These are phyloP conservation scores for Rhizophagus sp. DNA, from an alignment of 192 early-diverging fungal species.

Conservation along the genomic window DNA sequence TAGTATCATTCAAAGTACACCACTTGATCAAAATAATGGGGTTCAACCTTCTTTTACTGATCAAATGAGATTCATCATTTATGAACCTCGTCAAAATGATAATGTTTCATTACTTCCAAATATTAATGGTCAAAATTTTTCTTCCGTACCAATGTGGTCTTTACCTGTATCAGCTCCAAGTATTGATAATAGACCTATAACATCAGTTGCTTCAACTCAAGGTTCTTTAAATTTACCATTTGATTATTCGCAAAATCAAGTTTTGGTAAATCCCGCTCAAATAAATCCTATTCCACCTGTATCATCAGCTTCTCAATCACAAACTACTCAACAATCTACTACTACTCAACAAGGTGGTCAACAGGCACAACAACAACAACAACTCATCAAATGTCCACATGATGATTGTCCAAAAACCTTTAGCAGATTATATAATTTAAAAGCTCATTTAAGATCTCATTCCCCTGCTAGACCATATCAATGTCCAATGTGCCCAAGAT, in stretches of 20 bases:
- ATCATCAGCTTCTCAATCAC: not conserved
- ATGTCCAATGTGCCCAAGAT: constrained; percentile 61
- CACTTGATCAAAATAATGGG: not conserved
- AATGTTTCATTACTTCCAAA: not conserved
- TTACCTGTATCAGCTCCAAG: not conserved
- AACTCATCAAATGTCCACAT: constrained; percentile 53
- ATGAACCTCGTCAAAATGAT: constrained; percentile 29
- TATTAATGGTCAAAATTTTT: constrained; percentile 4
- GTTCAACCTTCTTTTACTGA: constrained; percentile 7
- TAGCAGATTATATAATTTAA: constrained; percentile 64
- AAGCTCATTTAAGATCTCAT: constrained; percentile 64
- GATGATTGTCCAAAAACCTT: constrained; percentile 65
- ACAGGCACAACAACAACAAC: constrained; percentile 20
- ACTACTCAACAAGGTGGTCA: not conserved
- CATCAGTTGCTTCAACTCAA: not conserved
- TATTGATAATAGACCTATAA: constrained; percentile 7
- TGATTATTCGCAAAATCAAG: not conserved
- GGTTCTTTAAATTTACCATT: not conserved
- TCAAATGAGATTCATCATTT: constrained; percentile 32
- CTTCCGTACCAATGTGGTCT: not conserved
- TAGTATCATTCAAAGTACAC: not conserved
- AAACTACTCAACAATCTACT: not conserved
- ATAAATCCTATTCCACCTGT: constrained; percentile 7
- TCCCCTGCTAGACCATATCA: constrained; percentile 57
- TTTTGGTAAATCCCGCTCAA: constrained; percentile 16